Evolutionary conservation across 257 asterid species (phyloP).

Genomic region (Perilla frutescens): DNA sequence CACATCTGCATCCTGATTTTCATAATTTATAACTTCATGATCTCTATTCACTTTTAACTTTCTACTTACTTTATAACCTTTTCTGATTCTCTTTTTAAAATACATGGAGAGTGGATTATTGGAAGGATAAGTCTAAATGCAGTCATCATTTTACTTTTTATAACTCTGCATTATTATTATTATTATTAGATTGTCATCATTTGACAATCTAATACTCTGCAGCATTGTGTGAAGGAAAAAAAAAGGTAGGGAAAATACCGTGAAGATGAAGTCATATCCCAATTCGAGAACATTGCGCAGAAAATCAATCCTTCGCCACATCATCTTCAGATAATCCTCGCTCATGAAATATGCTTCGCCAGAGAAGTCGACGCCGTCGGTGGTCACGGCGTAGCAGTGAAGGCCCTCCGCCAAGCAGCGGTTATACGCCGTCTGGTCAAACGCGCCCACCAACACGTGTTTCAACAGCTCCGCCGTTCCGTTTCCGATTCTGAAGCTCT

Average conservation of each 20-base stretch:
- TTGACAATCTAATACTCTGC: too few species aligned
- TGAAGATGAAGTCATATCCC: conserved; percentile 64
- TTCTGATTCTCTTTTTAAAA: too few species aligned
- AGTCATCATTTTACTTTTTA: too few species aligned
- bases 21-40: neutral
- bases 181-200: too few species aligned
- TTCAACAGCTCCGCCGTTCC: conserved; percentile 49
- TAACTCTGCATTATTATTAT: neutral
- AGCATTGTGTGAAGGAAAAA: neutral
- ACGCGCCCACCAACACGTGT: conserved; percentile 58
- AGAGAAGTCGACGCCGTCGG: conserved; percentile 58
- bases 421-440: conserved; percentile 57
- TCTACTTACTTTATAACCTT: too few species aligned
- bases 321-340: conserved; percentile 58
- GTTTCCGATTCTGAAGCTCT: conserved; percentile 66
- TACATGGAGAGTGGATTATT: too few species aligned
- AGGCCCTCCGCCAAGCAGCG: conserved; percentile 47
- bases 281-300: conserved; percentile 47
- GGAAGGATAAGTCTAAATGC: too few species aligned
- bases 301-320: conserved; percentile 69
- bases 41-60: too few species aligned
- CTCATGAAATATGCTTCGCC: conserved; percentile 59
- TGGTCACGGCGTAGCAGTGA: conserved; percentile 57
- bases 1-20: conserved; percentile 65
- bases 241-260: conserved; percentile 32